These are phyloP conservation scores for Colletotrichum sp. DNA, from an alignment of 2,329 filamentous ascomycete species.

Conservation along the genomic window DNA sequence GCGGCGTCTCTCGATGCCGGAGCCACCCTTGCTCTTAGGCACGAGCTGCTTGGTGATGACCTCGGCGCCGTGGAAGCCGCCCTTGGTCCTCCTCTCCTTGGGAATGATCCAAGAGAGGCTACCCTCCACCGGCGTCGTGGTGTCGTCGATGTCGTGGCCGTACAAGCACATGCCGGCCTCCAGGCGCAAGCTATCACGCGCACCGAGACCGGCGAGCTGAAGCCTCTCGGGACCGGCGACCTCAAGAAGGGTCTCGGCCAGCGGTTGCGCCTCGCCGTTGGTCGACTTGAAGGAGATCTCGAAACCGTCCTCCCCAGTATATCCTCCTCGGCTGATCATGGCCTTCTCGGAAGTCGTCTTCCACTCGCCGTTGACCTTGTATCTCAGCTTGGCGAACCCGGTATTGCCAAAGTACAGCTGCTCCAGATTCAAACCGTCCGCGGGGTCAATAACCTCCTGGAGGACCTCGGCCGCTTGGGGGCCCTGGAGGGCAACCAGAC, in stretches of 20 bases:
- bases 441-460: constrained; percentile 61
- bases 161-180: constrained; percentile 99
- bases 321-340: constrained; percentile 86
- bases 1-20: constrained; percentile 73
- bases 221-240: constrained; percentile 69
- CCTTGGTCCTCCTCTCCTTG: constrained; percentile 70
- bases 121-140: constrained; percentile 64
- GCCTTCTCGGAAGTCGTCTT: constrained; percentile 53
- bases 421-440: constrained; percentile 59
- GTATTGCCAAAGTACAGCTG: constrained; percentile 84
- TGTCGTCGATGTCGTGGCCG: constrained; percentile 93
- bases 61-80: constrained; percentile 86
- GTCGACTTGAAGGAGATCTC: constrained; percentile 76
- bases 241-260: constrained; percentile 61
- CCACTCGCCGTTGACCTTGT: constrained; percentile 52
- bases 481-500: constrained; percentile 89
- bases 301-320: constrained; percentile 98
- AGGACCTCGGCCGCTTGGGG: constrained; percentile 78
- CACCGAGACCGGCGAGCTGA: constrained; percentile 85
- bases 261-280: constrained; percentile 49
- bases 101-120: constrained; percentile 80
- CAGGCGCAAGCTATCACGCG: constrained; percentile 88
- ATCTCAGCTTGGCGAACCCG: constrained; percentile 67
- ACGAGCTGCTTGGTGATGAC: constrained; percentile 79
- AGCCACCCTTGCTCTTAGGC: constrained; percentile 73